phyloP scores from a whole-genome alignment of 2,329 filamentous ascomycete species.

The Colletotrichum melonis region DNA sequence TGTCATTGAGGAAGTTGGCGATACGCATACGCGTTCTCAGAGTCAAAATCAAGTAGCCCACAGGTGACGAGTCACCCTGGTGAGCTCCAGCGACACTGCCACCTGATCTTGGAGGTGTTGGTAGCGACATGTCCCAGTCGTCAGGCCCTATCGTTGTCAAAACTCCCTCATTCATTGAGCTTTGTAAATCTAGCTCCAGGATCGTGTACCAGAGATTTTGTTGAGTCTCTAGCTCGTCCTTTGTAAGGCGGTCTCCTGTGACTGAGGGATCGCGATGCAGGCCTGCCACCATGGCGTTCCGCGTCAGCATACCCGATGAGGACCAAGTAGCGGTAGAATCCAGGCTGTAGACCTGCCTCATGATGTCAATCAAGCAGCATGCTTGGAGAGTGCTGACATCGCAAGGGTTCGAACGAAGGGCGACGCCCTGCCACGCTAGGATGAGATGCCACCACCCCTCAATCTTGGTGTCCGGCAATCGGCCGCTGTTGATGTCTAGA shows the following conservation, averaged over 20 bases:
- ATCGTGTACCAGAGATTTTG: background rate
- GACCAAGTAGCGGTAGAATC: background rate
- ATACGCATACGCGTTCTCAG: background rate
- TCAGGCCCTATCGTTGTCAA: background rate
- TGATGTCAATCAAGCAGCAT: background rate
- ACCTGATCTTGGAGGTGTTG: background rate
- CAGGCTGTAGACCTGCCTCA: background rate
- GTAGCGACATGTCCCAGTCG: background rate
- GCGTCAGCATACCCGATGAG: background rate
- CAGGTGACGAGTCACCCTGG: background rate
- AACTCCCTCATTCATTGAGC: background rate
- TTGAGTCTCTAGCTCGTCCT: background rate
- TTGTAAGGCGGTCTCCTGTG: background rate
- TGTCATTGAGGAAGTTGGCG: background rate
- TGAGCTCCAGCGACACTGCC: background rate
- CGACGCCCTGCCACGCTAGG: slow-evolving; percentile 65
- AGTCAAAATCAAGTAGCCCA: background rate
- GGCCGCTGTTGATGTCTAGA: slow-evolving; percentile 62
- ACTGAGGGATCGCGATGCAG: background rate
- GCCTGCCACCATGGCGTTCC: background rate
- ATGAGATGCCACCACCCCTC: slow-evolving; percentile 69
- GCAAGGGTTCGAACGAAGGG: slow-evolving; percentile 42
- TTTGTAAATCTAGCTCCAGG: background rate
- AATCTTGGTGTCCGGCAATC: slow-evolving; percentile 61
- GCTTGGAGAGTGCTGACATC: background rate